A percentile compares a stretch with the other conserved stretches of the same genome.
Conservation (phyloP, 140 eudicot genomes). For the Senecio squalidus region DNA sequence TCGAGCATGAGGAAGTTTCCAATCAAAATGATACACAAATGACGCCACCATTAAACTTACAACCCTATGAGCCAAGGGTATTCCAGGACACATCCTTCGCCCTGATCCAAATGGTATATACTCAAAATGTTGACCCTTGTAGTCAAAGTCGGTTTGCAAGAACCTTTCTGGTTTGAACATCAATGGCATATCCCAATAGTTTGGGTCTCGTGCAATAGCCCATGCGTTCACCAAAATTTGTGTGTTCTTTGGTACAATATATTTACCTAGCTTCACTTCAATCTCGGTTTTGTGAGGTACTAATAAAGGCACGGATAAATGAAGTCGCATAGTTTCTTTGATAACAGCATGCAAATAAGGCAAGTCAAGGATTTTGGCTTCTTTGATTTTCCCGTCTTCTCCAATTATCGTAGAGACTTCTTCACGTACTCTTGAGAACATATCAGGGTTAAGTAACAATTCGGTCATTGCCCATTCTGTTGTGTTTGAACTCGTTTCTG, state of each 20-base stretch:
- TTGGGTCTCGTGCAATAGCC: conserved; percentile 32
- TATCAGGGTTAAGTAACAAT: background rate
- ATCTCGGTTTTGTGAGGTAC: background rate
- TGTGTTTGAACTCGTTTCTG: background rate
- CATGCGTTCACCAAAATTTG: conserved; percentile 1
- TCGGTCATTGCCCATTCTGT: conserved; percentile 3
- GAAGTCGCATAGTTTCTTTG: conserved; percentile 1
- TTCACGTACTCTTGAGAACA: background rate
- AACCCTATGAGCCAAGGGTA: background rate
- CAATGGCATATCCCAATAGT: conserved; percentile 30
- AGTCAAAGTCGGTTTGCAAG: conserved; percentile 23
- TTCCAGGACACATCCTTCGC: background rate
- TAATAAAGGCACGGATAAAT: background rate
- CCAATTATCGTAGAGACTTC: background rate
- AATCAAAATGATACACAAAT: conserved; percentile 12
- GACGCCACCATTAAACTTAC: conserved; percentile 1
- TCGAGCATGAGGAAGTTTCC: conserved; percentile 32
- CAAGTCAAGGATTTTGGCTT: background rate
- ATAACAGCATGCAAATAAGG: background rate
- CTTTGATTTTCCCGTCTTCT: background rate
- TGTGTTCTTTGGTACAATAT: background rate
- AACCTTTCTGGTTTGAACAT: conserved; percentile 46
- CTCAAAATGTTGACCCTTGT: conserved; percentile 35
- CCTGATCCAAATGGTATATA: background rate
- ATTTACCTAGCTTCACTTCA: background rate